Evolutionary conservation across 129 eudicot genomes (phyloP), one percentile per base, ranked within the genome.

Genomic region (Flaveria ramosissima): DNA sequence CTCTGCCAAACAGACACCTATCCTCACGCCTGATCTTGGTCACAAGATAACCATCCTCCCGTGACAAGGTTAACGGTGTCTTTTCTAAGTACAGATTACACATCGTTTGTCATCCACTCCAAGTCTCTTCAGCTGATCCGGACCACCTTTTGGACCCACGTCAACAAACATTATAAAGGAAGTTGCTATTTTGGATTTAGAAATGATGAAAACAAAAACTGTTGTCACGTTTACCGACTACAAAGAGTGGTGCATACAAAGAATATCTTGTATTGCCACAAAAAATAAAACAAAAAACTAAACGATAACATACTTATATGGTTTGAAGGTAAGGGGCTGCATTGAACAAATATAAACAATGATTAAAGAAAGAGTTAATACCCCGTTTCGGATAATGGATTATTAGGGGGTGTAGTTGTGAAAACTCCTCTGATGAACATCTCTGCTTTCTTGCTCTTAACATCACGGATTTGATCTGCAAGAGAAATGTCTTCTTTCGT

Each of bases 391-490:
- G 66, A 60, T 23, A 4, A 23, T 11, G 39, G 66, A 60, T 60
- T 60, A 24, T 60, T 24, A 63, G 6, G 69, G 20, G 46, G 21
- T 63, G 21, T 30, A 63, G 46, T 63, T 63, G 46, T 63, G 46
- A 30, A 1, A 56, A 12, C 62, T 19, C 27, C 19, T 56, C 60
- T 56, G 62, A 63, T 63, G 21, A 63, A 61, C 41, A 26, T 24
- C 67, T 24, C 67, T 61, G 67, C 41, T 24, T 61, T 61, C 67
- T 63, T 63, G 46, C 30, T 63, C 46, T 63, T 63, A 30, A 63
- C 69, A 63, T 63, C 69, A 9, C 69, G 90, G 30, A 90, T 93
- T 80, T 93, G 98, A 85, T 93, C 98, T 57, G 88, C 95, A 46
- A 93, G 90, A 36, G 96, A 88, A 76, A 76, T 57, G 53, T 78